Percentiles rank a stretch among this genome's conserved stretches.
Evolutionary conservation across 306 rosid species (phyloP).

Genomic region (Abrus precatorius): DNA sequence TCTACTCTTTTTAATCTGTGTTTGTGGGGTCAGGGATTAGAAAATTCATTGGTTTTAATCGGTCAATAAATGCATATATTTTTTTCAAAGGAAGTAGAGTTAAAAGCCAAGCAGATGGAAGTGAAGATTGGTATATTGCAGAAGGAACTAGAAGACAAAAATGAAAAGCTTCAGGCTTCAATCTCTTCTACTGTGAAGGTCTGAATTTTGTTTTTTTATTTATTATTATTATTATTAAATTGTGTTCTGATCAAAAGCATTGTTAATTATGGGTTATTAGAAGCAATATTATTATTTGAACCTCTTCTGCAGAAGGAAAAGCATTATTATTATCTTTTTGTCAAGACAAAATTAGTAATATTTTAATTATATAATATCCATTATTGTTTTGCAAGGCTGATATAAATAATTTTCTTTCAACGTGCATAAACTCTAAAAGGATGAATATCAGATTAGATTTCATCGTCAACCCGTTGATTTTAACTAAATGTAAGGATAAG

Average conservation of each 20-base stretch:
- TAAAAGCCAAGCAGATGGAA: slow-evolving; percentile 84
- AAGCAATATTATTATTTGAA: no score
- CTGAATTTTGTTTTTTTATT: no score
- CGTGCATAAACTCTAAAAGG: no score
- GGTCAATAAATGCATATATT: slow-evolving; percentile 16
- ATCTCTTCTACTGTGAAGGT: slow-evolving; percentile 80
- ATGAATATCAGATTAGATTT: slow-evolving; percentile 24
- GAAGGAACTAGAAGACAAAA: slow-evolving; percentile 73
- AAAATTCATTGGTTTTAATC: slow-evolving; percentile 31
- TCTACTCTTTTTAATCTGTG: slow-evolving; percentile 41
- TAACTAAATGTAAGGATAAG: neutral
- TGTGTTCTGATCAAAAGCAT: no score
- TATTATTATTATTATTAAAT: no score
- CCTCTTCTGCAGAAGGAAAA: no score
- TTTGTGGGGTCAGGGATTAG: slow-evolving; percentile 55
- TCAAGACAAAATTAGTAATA: no score
- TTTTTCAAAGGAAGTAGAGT: slow-evolving; percentile 80
- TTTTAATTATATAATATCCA: no score
- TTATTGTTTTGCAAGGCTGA: neutral
- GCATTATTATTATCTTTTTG: neutral
- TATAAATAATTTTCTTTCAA: neutral
- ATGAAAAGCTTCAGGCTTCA: slow-evolving; percentile 75
- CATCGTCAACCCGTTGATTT: slow-evolving; percentile 26
- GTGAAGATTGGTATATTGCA: slow-evolving; percentile 70
- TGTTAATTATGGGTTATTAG: no score